Percentiles rank a stretch among this genome's conserved stretches.
Evolutionary conservation across 1,284 basidiomycete genomes (phyloP).

Genomic region (Golubevia sp.): DNA sequence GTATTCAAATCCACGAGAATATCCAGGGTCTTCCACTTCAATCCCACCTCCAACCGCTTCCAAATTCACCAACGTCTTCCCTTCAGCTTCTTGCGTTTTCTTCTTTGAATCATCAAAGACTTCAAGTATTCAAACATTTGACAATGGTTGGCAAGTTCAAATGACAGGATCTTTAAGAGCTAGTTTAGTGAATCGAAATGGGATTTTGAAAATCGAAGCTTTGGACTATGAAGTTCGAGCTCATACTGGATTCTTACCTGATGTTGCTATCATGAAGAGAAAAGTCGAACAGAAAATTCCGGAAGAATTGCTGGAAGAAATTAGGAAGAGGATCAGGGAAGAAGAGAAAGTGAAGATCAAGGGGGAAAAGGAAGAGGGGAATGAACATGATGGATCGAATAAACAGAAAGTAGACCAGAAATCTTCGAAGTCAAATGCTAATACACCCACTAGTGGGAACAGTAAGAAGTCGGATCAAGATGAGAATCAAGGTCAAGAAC

Average conservation of each 20-base stretch:
- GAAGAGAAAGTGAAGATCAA: constrained; percentile 8
- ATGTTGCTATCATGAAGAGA: constrained; percentile 26
- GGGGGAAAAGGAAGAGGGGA: not conserved
- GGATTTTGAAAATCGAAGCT: not conserved
- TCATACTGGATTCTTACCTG: constrained; percentile 28
- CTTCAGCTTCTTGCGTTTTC: not conserved
- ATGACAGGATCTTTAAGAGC: not conserved
- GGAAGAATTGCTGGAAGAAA: constrained; percentile 18
- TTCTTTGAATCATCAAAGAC: not conserved
- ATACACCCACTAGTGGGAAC: not conserved
- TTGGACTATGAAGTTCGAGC: constrained; percentile 25
- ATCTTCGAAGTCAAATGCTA: not conserved
- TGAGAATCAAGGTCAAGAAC: constrained; percentile 6
- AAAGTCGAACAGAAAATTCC: constrained; percentile 28
- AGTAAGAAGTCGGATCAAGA: constrained; percentile 9
- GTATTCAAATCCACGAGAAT: not conserved
- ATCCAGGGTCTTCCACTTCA: not conserved
- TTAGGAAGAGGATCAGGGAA: constrained; percentile 12
- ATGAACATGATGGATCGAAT: not conserved
- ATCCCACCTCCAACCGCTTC: not conserved
- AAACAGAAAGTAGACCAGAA: not conserved
- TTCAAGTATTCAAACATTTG: not conserved
- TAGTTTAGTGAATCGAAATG: not conserved
- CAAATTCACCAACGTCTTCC: not conserved
- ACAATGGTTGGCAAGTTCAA: not conserved